Evolutionary conservation across 2,329 filamentous ascomycete species (phyloP), one percentile per base, ranked within the genome.

Genomic region (Calonectria pseudoreteaudii): DNA sequence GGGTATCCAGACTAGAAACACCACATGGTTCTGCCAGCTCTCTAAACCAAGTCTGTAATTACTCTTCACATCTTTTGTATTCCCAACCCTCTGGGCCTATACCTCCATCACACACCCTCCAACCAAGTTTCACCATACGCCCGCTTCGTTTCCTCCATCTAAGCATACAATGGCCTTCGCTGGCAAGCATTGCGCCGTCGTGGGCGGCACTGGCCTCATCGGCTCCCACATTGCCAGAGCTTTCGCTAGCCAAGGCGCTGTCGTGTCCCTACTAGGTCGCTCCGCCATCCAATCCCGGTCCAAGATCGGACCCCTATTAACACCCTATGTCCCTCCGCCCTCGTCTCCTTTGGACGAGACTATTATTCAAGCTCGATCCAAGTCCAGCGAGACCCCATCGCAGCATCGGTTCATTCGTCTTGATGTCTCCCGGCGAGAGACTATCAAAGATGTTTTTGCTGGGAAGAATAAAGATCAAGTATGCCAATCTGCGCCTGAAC

Each of bases 131-230:
- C 36, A 41, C 49, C 66, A 56, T 36, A 41, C 31, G 56, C 28
- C 36, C 49, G 34, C 69, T 44, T 60, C 67, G 69, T 67, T 47
- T 41, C 20, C 38, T 30, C 44, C 64, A 70, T 67, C 53, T 4
- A 18, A 47, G n/a, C 34, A 11, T 2, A 13, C 71, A 71, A 80
- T 83, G 79, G 71, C 80, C 30, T 80, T 91, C 70, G 80, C 79
- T 52, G 87, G 88, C 71, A 89, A 89, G 75, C 87, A 86, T 73
- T 89, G 87, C 82, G 86, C 94, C 80, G 87, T 95, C 66, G 94
- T 93, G 3, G 94, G 94, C 62, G 93, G 90, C 26, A 93, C 92
- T 53, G 91, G 93, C 26, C 91, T 92, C 68, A 95, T 95, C 77
- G 94, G 94, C 56, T 86, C 88, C 52, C 90, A 91, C 66, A 93